phyloP scores from a whole-genome alignment of 768 basidiomycete species.

The Xerocomellus amylosporus region DNA sequence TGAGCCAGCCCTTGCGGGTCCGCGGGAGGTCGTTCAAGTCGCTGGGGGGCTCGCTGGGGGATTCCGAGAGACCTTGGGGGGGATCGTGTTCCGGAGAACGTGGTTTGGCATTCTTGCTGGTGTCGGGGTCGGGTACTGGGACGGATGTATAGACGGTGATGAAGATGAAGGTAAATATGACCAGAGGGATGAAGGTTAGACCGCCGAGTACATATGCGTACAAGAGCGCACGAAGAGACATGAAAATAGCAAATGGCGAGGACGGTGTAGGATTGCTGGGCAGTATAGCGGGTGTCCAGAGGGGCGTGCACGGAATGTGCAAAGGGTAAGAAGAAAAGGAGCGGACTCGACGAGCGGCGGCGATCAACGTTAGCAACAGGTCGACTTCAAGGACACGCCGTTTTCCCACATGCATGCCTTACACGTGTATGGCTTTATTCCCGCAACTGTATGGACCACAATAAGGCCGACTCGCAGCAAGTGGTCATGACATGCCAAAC shows the following conservation, averaged over 20 bases:
- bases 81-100: constrained; percentile 19
- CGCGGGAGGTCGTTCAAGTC: constrained; percentile 57
- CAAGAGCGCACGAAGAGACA: constrained; percentile 69
- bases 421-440: constrained; percentile 16
- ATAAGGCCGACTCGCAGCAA: constrained; percentile 6
- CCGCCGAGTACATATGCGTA: constrained; percentile 91
- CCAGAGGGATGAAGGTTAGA: constrained; percentile 82
- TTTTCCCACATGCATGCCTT: constrained; percentile 14
- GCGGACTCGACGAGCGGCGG: neutral
- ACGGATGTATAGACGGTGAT: constrained; percentile 79
- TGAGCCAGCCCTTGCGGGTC: constrained; percentile 79
- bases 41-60: constrained; percentile 14
- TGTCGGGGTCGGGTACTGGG: constrained; percentile 62
- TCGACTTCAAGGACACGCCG: neutral
- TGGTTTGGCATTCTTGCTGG: constrained; percentile 38
- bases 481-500: neutral
- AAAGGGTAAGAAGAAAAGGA: neutral
- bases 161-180: constrained; percentile 56
- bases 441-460: constrained; percentile 9
- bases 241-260: neutral
- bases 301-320: neutral
- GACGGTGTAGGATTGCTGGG: neutral
- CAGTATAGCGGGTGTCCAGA: neutral
- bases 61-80: constrained; percentile 29
- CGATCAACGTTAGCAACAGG: neutral